These are phyloP conservation scores for Fusarium compactum DNA, from an alignment of 2,329 filamentous ascomycete genomes.

Conservation along the genomic window DNA sequence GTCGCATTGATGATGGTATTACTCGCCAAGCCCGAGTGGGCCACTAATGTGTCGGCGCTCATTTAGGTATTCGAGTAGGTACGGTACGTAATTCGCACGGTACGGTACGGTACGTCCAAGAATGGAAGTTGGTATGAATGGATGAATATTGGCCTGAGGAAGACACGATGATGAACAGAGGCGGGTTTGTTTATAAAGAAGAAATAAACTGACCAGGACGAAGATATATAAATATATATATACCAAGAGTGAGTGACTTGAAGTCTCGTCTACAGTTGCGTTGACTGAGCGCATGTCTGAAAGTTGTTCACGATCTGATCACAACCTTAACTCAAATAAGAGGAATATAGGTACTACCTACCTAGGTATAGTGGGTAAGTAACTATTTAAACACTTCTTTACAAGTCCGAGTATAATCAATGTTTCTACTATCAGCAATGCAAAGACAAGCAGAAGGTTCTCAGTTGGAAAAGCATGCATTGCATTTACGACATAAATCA, in stretches of 20 bases:
- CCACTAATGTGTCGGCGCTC: neutral
- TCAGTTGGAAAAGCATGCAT: neutral
- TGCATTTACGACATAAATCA: neutral
- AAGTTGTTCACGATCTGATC: neutral
- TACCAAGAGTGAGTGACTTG: neutral
- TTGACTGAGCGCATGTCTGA: neutral
- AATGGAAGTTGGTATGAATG: neutral
- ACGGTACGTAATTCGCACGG: constrained; percentile 1
- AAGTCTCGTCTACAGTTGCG: neutral
- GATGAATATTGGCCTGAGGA: neutral
- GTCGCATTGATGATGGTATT: constrained; percentile 8
- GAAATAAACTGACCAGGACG: neutral
- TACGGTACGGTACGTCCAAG: neutral
- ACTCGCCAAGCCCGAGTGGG: constrained; percentile 17
- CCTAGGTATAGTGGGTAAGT: no score
- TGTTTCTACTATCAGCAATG: neutral
- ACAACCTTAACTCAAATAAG: neutral
- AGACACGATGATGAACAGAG: neutral
- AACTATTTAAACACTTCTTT: neutral
- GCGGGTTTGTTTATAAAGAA: neutral
- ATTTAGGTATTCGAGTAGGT: neutral
- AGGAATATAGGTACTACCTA: neutral
- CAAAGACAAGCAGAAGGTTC: neutral
- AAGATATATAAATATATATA: neutral
- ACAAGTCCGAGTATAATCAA: neutral